Base-by-base conservation (phyloP, 2,329 filamentous ascomycete genomes). In the Parafenestella ontariensis region DNA sequence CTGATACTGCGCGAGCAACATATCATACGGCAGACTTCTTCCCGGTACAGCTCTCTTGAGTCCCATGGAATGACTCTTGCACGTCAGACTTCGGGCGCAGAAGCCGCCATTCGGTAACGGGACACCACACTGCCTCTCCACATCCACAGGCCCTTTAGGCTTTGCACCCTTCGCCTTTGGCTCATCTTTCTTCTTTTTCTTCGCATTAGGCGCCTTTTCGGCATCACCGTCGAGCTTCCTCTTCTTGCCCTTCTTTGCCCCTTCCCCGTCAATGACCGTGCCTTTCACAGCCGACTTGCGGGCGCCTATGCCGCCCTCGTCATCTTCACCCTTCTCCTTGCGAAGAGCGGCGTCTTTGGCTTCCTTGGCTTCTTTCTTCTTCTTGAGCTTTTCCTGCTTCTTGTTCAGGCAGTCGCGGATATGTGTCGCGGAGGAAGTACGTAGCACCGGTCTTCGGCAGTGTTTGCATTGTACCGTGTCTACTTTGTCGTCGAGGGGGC, bases 131-230 rank as follows among this genome's bases (percentile, higher is more conserved):
- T 97, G 93, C 67, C 90, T 87, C 79, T 96, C 93, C 18, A 97
- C 93, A 76, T 97, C 93, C 36, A 97, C 93, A 2, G 93, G 93
- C 0, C 92, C 92, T 81, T 96, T 96, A 0, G 90, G 89, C 69
- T 96, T 96, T 0, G 91, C 85, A 1, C 85, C 82, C 77, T 96
- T 96, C 18, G 88, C 83, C 73, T 96, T 96, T 1, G 89, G 88
- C 70, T 96, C 92, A 59, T 96, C 92, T 79, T 96, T 96, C 81
- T 96, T 96, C 81, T 96, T 96, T 81, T 96, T 96, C 62, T 88
- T 86, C 76, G 73, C 70, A 52, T 94, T 95, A 0, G 90, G 89
- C 15, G 85, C 89, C 78, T 95, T 95, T 48, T 92, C 89, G n/a
- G 85, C 84, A 64, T 93, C 82, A 21, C 72, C 78, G 29, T 79